Conservation (phyloP, 78 protist genomes). For the Emiliania huxleyi region DNA sequence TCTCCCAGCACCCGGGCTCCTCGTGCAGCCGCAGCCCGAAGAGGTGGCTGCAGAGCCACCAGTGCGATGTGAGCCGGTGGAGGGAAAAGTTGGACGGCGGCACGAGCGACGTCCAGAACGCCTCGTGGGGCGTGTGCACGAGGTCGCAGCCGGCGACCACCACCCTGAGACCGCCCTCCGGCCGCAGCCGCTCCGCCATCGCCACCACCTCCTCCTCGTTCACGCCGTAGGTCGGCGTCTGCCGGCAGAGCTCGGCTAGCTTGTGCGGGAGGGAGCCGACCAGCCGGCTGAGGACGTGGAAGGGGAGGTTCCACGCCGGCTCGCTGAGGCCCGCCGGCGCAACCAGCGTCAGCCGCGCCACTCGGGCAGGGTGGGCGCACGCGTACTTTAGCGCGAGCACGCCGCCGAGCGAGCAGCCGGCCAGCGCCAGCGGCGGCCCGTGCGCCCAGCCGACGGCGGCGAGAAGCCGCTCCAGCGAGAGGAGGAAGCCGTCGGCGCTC, state of each 20-base stretch:
- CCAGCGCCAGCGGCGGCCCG: background rate
- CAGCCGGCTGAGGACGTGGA: background rate
- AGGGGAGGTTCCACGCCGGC: background rate
- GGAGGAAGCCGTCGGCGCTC: background rate
- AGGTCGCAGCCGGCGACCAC: background rate
- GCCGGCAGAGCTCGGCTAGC: background rate
- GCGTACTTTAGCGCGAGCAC: background rate
- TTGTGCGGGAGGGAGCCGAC: background rate
- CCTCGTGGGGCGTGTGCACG: background rate
- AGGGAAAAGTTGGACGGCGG: background rate
- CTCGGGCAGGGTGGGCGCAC: background rate
- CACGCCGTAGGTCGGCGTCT: background rate
- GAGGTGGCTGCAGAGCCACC: background rate
- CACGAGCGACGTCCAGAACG: background rate
- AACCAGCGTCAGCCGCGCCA: background rate
- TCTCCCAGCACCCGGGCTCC: background rate
- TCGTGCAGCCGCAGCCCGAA: background rate
- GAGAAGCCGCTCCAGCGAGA: background rate
- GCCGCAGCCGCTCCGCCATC: background rate
- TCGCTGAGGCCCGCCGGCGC: background rate
- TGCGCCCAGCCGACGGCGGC: background rate
- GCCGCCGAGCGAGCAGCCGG: background rate
- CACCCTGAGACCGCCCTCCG: background rate
- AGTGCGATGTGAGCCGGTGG: background rate
- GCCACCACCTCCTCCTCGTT: background rate